A percentile compares a stretch with the other conserved stretches of the same genome.
phyloP scores from a whole-genome alignment of 495 filamentous ascomycete species.

The Xylaria castorea region DNA sequence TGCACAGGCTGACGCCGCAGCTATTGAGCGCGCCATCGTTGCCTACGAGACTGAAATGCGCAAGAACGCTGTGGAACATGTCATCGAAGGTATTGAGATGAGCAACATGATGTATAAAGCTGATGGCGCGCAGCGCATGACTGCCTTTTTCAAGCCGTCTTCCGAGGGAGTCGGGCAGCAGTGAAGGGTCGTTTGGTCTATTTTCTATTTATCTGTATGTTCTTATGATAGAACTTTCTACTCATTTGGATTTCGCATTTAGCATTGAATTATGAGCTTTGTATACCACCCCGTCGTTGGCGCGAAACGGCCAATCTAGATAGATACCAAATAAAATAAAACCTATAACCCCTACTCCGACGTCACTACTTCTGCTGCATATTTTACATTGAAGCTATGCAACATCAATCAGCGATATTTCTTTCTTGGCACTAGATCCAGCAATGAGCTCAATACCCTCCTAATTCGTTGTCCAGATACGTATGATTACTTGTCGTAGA shows the following conservation, averaged over 20 bases:
- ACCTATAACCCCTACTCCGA: background rate
- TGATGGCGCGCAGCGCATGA: constrained; percentile 21
- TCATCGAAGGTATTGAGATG: constrained; percentile 13
- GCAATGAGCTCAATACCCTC: background rate
- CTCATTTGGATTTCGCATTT: background rate
- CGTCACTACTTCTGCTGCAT: background rate
- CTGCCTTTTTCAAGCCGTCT: constrained; percentile 19
- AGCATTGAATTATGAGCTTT: background rate
- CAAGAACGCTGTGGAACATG: background rate
- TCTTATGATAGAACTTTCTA: background rate
- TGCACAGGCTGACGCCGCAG: background rate
- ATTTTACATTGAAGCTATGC: background rate
- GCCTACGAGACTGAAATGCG: constrained; percentile 21
- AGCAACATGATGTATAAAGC: constrained; percentile 15
- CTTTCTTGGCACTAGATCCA: background rate
- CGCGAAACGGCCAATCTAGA: background rate
- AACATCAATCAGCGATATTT: background rate
- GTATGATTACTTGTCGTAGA: constrained; percentile 50
- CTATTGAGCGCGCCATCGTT: constrained; percentile 17
- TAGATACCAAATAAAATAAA: background rate
- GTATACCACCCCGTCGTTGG: constrained; percentile 5
- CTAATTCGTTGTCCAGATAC: constrained; percentile 42
- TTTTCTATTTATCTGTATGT: background rate
- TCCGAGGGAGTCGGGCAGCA: background rate
- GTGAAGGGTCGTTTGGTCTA: background rate